phyloP scores from a whole-genome alignment of 345 rosid genomes.

The Luvunga scandens region DNA sequence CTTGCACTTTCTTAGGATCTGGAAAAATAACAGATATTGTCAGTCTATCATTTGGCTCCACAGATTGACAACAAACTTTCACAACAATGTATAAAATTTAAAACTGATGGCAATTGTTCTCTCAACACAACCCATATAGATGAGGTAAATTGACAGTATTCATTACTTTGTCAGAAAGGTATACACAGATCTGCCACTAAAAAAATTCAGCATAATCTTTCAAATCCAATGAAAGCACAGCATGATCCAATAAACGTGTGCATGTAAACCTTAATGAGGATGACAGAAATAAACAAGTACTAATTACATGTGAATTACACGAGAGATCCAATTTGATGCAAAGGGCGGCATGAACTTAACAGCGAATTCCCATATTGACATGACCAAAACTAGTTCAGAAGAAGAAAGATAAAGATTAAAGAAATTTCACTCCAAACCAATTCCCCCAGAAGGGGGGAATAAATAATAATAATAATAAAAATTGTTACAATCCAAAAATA shows the following conservation, averaged over 20 bases:
- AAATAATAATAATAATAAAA: neutral
- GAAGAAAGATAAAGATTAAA: neutral
- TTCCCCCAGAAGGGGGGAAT: neutral
- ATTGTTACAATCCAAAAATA: neutral
- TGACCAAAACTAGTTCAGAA: neutral
- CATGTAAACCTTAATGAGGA: neutral
- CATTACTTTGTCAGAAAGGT: neutral
- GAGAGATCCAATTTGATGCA: neutral
- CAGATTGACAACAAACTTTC: neutral
- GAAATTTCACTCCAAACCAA: neutral
- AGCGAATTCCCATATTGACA: neutral
- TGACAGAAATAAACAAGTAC: neutral
- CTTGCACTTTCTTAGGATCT: slow-evolving; percentile 46
- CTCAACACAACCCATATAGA: neutral
- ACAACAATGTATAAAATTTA: neutral
- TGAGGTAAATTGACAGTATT: neutral
- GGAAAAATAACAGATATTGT: slow-evolving; percentile 12
- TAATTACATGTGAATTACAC: neutral
- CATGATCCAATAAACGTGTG: neutral
- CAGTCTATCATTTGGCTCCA: slow-evolving; percentile 12
- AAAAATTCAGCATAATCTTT: neutral
- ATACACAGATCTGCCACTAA: neutral
- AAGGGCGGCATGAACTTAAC: neutral
- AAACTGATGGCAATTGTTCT: neutral
- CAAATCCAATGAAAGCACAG: neutral